Conservation (phyloP, 345 rosid genomes). For the Eucalyptus melliodora region DNA sequence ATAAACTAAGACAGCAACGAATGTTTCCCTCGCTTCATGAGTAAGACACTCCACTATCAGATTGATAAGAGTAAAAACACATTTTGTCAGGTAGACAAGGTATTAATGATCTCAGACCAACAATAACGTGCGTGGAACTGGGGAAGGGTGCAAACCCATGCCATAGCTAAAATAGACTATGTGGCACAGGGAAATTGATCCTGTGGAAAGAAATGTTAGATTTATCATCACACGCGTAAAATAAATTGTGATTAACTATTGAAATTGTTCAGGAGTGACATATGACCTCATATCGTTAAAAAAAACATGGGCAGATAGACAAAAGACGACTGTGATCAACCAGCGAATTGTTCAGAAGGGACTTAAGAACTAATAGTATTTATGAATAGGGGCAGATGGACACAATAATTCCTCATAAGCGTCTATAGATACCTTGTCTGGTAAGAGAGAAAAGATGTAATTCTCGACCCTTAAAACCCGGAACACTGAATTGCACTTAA, state of each 20-base stretch:
- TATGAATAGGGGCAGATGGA: background rate
- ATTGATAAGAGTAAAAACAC: background rate
- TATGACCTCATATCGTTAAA: background rate
- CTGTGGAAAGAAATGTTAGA: background rate
- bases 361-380: too few relatives aligned
- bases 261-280: background rate
- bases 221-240: background rate
- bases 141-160: background rate
- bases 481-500: background rate
- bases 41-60: slow-evolving; percentile 47
- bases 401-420: background rate
- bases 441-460: background rate
- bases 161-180: background rate
- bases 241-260: background rate
- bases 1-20: slow-evolving; percentile 73
- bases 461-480: background rate
- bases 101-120: background rate
- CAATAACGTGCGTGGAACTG: background rate
- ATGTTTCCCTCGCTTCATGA: slow-evolving; percentile 82
- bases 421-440: background rate
- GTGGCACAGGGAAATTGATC: background rate
- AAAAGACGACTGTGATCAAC: background rate
- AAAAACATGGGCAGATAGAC: background rate
- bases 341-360: background rate
- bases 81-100: background rate